Base-by-base conservation (phyloP, 805 yeast species). In the Saccharomyces eubayanus region DNA sequence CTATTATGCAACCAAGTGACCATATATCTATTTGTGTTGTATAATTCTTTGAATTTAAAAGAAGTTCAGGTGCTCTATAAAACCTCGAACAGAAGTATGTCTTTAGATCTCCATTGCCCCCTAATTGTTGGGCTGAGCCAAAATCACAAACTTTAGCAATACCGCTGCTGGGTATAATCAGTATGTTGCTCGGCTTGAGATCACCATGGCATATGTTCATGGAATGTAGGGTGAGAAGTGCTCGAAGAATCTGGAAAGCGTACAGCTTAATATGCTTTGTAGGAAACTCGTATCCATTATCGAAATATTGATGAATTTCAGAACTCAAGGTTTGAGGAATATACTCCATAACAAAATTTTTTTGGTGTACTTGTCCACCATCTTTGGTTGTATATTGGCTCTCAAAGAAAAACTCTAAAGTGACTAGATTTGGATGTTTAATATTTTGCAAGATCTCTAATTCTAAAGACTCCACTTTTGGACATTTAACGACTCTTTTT, bases 1-100 rank as follows among this genome's bases (percentile, higher is more conserved):
- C 96, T 57, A 91, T 72, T 30, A 92, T 96, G 73, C 97, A 91
- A 0, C 97, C 98, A 56, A 81, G 62, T 1, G 87, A 73, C 96
- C 96, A 89, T 12, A 86, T 72, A 62, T 89, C 96, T 5, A 88
- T 73, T 47, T 75, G 79, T 30, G 63, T 63, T 5, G 76, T 67
- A 64, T 89, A 89, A 54, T 74, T 71, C 14, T 72, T 65, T 8
- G 78, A 73, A 1, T 89, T 87, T 48, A 86, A 77, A 47, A 88
- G 71, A 48, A 87, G 70, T 61, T 89, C 96, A 0, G 95, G 92
- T 0, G 95, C 84, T 59, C 87, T 83, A 69, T 83, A 89, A 70
- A 36, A 36, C 21, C 43, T 36, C 24, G 43, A 36, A 16, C 43
- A 36, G 16, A 36, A 36, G 16, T 36, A 36, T 1, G 43, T 36